Conservation (phyloP, 108 stramenopile species). For the Pinguiococcus pyrenoidosus region DNA sequence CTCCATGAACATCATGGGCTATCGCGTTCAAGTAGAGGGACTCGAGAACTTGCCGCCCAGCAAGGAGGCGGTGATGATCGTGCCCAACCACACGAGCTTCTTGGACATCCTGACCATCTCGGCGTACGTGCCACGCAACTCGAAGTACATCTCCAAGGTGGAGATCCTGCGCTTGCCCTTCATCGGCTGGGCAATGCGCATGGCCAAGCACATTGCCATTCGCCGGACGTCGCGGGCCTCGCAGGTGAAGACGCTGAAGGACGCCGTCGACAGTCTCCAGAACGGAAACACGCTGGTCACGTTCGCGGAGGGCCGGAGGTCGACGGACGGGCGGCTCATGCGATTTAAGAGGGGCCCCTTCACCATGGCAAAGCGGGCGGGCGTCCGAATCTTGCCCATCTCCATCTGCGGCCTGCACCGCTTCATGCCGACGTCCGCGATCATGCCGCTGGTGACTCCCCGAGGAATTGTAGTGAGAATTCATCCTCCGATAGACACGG, state of each 20-base stretch:
- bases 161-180: constrained; percentile 15
- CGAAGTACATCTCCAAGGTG: constrained; percentile 16
- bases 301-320: constrained; percentile 12
- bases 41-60: neutral
- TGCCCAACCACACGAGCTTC: constrained; percentile 18
- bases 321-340: constrained; percentile 2
- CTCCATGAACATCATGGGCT: neutral
- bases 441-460: constrained; percentile 2
- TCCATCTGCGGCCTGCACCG: constrained; percentile 3
- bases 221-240: neutral
- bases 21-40: neutral
- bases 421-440: constrained; percentile 1
- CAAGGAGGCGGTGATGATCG: no score
- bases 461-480: no score
- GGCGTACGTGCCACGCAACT: constrained; percentile 5
- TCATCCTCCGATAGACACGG: no score
- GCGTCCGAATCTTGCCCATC: constrained; percentile 6
- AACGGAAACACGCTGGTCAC: constrained; percentile 11
- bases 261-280: neutral
- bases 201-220: constrained; percentile 10
- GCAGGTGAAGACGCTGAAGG: constrained; percentile 8
- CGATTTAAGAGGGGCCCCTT: constrained; percentile 15
- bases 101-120: constrained; percentile 16
- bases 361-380: constrained; percentile 10
- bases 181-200: constrained; percentile 13